Conservation (phyloP, 2,329 filamentous ascomycete genomes). For the Neofusicoccum sp. region DNA sequence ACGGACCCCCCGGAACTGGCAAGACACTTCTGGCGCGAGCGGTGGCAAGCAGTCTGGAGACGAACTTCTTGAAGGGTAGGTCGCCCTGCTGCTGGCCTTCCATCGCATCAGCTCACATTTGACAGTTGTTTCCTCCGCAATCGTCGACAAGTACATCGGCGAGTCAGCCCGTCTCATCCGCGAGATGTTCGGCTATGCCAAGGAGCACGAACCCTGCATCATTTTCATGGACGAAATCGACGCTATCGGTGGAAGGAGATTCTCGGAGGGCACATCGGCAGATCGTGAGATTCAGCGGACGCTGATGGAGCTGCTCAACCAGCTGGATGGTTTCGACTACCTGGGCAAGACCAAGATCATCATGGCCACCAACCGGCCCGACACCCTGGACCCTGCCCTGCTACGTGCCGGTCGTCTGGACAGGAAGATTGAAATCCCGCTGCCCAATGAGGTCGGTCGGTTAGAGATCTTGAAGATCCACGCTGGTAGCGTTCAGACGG, state of each 20-base stretch:
- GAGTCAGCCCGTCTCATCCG: constrained; percentile 96
- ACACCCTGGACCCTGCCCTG: constrained; percentile 91
- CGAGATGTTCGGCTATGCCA: constrained; percentile 99
- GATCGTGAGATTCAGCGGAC: constrained; percentile 98
- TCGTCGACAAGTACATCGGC: constrained; percentile 99
- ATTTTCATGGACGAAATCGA: constrained; percentile 99
- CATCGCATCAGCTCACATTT: constrained; percentile 25
- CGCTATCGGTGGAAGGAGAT: constrained; percentile 93
- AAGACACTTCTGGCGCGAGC: constrained; percentile 94
- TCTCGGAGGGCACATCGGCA: constrained; percentile 95
- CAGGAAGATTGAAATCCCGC: constrained; percentile 95
- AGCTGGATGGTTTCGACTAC: constrained; percentile 98
- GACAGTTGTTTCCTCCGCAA: constrained; percentile 95
- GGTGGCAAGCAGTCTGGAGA: constrained; percentile 94
- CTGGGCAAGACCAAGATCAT: constrained; percentile 99
- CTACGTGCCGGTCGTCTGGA: constrained; percentile 91
- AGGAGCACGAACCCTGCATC: constrained; percentile 98
- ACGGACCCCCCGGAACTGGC: constrained; percentile 94
- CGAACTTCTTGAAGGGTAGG: constrained; percentile 94
- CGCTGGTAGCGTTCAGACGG: constrained; percentile 78
- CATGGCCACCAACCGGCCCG: constrained; percentile 98
- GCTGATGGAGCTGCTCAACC: constrained; percentile 97
- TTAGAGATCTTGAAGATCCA: constrained; percentile 99
- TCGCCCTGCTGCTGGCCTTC: not conserved
- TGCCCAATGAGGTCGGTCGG: constrained; percentile 95